Percentiles rank a stretch among this genome's conserved stretches.
Evolutionary conservation across 1,284 basidiomycete genomes (phyloP).

Genomic region (Puccinia horiana): DNA sequence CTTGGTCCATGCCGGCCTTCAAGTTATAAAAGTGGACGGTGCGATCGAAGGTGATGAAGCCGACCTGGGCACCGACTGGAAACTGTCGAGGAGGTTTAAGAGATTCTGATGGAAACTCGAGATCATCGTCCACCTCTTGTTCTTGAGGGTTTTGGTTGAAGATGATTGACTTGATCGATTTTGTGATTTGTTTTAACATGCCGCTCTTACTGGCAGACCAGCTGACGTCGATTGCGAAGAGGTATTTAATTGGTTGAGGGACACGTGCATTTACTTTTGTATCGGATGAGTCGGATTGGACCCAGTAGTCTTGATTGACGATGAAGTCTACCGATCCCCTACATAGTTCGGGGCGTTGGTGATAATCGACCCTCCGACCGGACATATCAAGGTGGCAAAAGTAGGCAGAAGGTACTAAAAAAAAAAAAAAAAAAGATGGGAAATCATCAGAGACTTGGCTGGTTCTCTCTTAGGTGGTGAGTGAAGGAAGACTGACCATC

Average conservation of each 20-base stretch:
- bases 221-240: slow-evolving; percentile 90
- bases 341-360: slow-evolving; percentile 80
- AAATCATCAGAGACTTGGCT: too few species aligned
- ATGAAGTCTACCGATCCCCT: slow-evolving; percentile 89
- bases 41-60: slow-evolving; percentile 81
- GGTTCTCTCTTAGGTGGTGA: too few species aligned
- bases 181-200: slow-evolving; percentile 72
- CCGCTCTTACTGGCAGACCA: slow-evolving; percentile 71
- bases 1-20: slow-evolving; percentile 66
- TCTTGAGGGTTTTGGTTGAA: slow-evolving; percentile 63
- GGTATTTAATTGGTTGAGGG: slow-evolving; percentile 72
- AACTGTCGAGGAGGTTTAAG: slow-evolving; percentile 54
- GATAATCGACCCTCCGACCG: slow-evolving; percentile 77
- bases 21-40: slow-evolving; percentile 88
- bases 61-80: slow-evolving; percentile 62
- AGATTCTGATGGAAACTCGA: slow-evolving; percentile 56
- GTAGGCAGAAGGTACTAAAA: slow-evolving; percentile 73
- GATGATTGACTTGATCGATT: slow-evolving; percentile 68
- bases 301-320: slow-evolving; percentile 85
- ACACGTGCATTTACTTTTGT: slow-evolving; percentile 61
- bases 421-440: background rate
- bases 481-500: slow-evolving; percentile 68
- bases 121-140: slow-evolving; percentile 56
- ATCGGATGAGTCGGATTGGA: slow-evolving; percentile 63
- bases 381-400: slow-evolving; percentile 82